phyloP scores from a whole-genome alignment of 1,139 yeast species.

The Hyphopichia buzzinii region DNA sequence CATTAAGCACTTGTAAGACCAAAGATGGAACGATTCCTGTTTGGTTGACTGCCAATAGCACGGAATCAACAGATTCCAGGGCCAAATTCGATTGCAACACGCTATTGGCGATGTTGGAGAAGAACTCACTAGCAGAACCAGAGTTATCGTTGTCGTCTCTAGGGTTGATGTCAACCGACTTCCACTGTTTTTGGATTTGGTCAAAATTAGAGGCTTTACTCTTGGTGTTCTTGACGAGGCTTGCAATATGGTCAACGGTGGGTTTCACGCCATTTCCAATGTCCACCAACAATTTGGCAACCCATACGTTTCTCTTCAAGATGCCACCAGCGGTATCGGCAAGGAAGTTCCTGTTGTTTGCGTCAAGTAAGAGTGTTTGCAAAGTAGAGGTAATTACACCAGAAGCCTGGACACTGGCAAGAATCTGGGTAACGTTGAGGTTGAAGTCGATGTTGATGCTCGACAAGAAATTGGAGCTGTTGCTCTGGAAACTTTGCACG shows the following conservation, averaged over 20 bases:
- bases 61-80: conserved; percentile 20
- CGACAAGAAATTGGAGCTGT: conserved; percentile 4
- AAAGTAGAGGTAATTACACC: conserved; percentile 28
- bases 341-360: conserved; percentile 25
- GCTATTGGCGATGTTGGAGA: conserved; percentile 30
- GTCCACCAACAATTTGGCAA: conserved; percentile 27
- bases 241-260: conserved; percentile 27
- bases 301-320: conserved; percentile 26
- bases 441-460: conserved; percentile 17
- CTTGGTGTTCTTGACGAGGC: conserved; percentile 23
- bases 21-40: conserved; percentile 32
- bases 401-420: conserved; percentile 17
- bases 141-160: conserved; percentile 12
- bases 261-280: conserved; percentile 31
- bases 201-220: conserved; percentile 15
- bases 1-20: conserved; percentile 24
- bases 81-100: conserved; percentile 26
- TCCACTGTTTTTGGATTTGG: conserved; percentile 5
- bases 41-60: conserved; percentile 31
- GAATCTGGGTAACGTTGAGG: conserved; percentile 20
- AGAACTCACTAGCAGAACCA: conserved; percentile 35
- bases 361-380: conserved; percentile 26
- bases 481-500: conserved; percentile 8
- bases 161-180: conserved; percentile 9
- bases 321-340: conserved; percentile 24